A percentile compares a stretch with the other conserved stretches of the same genome.
Conservation (phyloP, 1,284 basidiomycete genomes). For the Melampsora americana region DNA sequence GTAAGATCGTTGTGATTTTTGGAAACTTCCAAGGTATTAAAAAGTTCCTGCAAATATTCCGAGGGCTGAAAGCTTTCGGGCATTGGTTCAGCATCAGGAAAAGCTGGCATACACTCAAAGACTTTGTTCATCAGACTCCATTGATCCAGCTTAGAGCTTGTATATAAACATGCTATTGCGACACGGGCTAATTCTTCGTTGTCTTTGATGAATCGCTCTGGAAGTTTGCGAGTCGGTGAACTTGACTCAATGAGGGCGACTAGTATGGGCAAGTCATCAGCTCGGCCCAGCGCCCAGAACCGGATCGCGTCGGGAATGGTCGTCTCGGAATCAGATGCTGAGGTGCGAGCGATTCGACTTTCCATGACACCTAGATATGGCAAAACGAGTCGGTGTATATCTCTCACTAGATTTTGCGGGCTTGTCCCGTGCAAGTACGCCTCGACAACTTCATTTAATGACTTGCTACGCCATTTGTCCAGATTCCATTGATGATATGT, state of each 20-base stretch:
- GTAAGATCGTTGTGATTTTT: neutral
- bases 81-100: slow-evolving; percentile 44
- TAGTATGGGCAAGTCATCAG: slow-evolving; percentile 65
- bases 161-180: slow-evolving; percentile 83
- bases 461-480: slow-evolving; percentile 66
- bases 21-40: slow-evolving; percentile 9
- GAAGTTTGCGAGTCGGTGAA: slow-evolving; percentile 72
- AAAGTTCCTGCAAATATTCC: slow-evolving; percentile 25
- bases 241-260: slow-evolving; percentile 79
- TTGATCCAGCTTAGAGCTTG: slow-evolving; percentile 65
- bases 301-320: slow-evolving; percentile 59
- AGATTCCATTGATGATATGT: slow-evolving; percentile 64
- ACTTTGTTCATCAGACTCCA: slow-evolving; percentile 82
- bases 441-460: slow-evolving; percentile 64
- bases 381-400: slow-evolving; percentile 73
- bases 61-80: slow-evolving; percentile 2
- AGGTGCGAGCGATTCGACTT: slow-evolving; percentile 73
- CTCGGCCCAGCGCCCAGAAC: slow-evolving; percentile 72
- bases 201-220: slow-evolving; percentile 70
- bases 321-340: slow-evolving; percentile 65
- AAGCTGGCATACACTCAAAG: slow-evolving; percentile 89
- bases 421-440: slow-evolving; percentile 73
- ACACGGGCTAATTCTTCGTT: slow-evolving; percentile 79
- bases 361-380: slow-evolving; percentile 88
- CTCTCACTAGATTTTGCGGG: slow-evolving; percentile 64